A percentile compares a stretch with the other conserved stretches of the same genome.
phyloP scores from a whole-genome alignment of 2,329 filamentous ascomycete genomes.

The Diaporthe aspalathi region DNA sequence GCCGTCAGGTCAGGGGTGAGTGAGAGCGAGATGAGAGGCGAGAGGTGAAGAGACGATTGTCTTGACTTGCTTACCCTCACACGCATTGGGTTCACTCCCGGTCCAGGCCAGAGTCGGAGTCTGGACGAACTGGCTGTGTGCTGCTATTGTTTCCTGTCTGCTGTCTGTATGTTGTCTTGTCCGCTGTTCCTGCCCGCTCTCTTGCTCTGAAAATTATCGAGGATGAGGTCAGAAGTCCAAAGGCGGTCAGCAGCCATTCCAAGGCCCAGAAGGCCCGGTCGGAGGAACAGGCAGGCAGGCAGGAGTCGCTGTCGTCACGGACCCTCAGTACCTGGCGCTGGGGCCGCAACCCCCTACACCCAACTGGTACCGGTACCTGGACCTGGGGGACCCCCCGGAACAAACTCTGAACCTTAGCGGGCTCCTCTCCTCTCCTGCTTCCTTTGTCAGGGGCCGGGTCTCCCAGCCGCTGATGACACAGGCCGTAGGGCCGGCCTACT shows the following conservation, averaged over 20 bases:
- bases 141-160: neutral
- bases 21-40: too few relatives aligned
- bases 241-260: conserved; percentile 11
- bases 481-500: neutral
- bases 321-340: neutral
- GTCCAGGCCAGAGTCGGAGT: neutral
- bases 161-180: neutral
- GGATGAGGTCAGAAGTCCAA: conserved; percentile 28
- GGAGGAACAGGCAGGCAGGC: conserved; percentile 1
- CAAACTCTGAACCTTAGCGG: conserved; percentile 17
- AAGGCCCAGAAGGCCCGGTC: neutral
- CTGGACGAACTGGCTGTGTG: neutral
- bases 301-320: neutral
- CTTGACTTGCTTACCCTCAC: neutral
- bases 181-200: neutral
- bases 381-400: neutral
- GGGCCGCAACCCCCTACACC: neutral
- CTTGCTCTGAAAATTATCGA: neutral
- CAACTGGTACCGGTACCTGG: neutral
- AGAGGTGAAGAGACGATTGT: neutral
- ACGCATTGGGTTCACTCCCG: neutral
- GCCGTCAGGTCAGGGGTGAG: too few relatives aligned
- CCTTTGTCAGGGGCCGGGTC: conserved; percentile 9
- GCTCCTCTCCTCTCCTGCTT: neutral
- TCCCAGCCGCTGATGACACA: neutral